Evolutionary conservation across 805 yeast species (phyloP).

Genomic region (Metschnikowia colocasiae): DNA sequence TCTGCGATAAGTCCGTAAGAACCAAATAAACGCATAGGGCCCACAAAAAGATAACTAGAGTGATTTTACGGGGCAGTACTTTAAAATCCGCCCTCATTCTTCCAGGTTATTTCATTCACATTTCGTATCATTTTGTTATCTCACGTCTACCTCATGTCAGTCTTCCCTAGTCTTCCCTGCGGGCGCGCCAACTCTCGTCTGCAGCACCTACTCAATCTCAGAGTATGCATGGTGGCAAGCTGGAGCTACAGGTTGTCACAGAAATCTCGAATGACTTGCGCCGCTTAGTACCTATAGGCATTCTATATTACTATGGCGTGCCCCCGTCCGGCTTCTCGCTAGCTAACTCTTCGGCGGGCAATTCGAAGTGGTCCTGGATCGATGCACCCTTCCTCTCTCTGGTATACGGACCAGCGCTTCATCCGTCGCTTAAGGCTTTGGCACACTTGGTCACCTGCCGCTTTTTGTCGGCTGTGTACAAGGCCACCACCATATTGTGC

Average conservation of each 20-base stretch:
- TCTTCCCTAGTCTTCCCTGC: neutral
- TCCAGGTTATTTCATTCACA: too few species aligned
- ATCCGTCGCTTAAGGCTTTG: slow-evolving; percentile 34
- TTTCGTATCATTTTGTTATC: too few species aligned
- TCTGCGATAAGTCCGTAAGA: too few species aligned
- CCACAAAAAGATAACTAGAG: too few species aligned
- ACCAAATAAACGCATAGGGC: too few species aligned
- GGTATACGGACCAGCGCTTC: slow-evolving; percentile 5
- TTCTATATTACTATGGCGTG: slow-evolving; percentile 38
- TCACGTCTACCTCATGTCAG: neutral
- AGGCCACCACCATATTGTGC: neutral
- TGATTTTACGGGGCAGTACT: too few species aligned
- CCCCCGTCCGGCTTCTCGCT: slow-evolving; percentile 39
- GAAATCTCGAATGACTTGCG: slow-evolving; percentile 38
- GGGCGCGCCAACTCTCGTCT: neutral
- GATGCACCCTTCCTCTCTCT: slow-evolving; percentile 40
- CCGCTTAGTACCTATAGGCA: slow-evolving; percentile 47
- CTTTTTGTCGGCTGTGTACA: slow-evolving; percentile 45
- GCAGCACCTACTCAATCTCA: neutral
- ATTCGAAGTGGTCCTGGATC: slow-evolving; percentile 52
- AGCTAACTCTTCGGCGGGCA: slow-evolving; percentile 29
- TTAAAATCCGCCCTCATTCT: too few species aligned
- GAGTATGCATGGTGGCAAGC: slow-evolving; percentile 2
- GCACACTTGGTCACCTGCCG: slow-evolving; percentile 42
- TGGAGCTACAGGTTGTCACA: slow-evolving; percentile 7